Evolutionary conservation across 495 filamentous ascomycete genomes (phyloP).

Genomic region (Aspergillus diversus): DNA sequence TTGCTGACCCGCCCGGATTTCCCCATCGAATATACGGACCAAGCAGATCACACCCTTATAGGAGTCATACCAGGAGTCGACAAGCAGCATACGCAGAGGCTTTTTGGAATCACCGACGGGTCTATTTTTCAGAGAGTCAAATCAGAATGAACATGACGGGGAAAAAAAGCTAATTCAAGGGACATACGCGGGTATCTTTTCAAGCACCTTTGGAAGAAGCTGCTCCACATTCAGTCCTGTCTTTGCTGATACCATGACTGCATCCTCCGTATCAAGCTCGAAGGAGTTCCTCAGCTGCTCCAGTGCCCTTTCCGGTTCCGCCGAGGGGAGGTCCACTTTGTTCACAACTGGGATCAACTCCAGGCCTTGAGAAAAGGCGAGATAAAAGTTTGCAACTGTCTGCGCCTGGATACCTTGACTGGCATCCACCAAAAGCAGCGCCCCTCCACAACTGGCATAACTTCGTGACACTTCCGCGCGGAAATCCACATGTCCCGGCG

Average conservation of each 20-base stretch:
- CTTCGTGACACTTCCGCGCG: constrained; percentile 92
- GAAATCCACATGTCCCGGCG: constrained; percentile 97
- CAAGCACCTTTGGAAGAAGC: constrained; percentile 81
- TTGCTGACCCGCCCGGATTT: constrained; percentile 78
- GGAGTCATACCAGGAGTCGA: constrained; percentile 97
- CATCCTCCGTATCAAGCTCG: constrained; percentile 79
- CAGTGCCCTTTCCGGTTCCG: constrained; percentile 81
- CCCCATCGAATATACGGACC: constrained; percentile 89
- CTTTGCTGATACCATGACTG: constrained; percentile 90
- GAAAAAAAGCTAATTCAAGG: neutral
- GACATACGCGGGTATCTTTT: constrained; percentile 73
- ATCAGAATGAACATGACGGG: constrained; percentile 31
- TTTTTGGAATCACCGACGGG: constrained; percentile 71
- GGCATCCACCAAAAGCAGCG: constrained; percentile 89
- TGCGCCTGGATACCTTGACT: constrained; percentile 92
- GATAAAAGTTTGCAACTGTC: constrained; percentile 96
- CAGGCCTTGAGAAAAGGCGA: constrained; percentile 90
- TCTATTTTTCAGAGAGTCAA: constrained; percentile 29
- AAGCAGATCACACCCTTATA: constrained; percentile 93
- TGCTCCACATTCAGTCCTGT: constrained; percentile 84
- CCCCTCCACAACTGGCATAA: constrained; percentile 94
- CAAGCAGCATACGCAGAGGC: constrained; percentile 81
- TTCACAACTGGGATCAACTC: constrained; percentile 90
- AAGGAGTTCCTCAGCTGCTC: constrained; percentile 84
- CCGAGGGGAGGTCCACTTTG: constrained; percentile 89